These are phyloP conservation scores for Syncephalastrum sp. DNA, from an alignment of 371 early-diverging fungal species.

Conservation along the genomic window DNA sequence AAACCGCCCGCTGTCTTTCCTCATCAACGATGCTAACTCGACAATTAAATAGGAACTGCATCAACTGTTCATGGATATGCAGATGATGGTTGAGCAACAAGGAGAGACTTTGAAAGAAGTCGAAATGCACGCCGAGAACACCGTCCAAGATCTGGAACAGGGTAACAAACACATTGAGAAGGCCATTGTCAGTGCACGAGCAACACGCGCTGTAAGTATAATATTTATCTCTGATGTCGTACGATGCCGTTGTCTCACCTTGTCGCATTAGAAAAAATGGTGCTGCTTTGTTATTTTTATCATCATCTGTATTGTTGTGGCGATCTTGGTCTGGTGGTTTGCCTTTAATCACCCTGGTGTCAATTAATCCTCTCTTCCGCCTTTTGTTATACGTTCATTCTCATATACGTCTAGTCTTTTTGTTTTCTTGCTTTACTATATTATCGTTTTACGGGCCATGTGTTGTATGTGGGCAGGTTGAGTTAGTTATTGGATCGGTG, in stretches of 20 bases:
- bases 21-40: neutral
- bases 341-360: constrained; percentile 42
- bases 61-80: constrained; percentile 89
- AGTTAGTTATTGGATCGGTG: too few species aligned
- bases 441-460: too few species aligned
- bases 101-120: constrained; percentile 74
- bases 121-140: constrained; percentile 63
- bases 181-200: constrained; percentile 71
- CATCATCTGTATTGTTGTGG: constrained; percentile 49
- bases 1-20: neutral
- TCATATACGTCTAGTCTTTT: too few species aligned
- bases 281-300: constrained; percentile 56
- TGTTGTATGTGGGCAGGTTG: too few species aligned
- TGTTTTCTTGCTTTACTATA: too few species aligned
- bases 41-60: constrained; percentile 70
- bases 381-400: too few species aligned
- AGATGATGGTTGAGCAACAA: constrained; percentile 81
- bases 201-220: constrained; percentile 67
- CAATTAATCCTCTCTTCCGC: constrained; percentile 7
- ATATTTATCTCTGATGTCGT: neutral
- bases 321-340: constrained; percentile 56
- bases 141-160: constrained; percentile 66
- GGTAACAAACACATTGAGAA: constrained; percentile 71
- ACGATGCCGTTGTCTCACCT: constrained; percentile 4
- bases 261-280: constrained; percentile 60